Conservation (phyloP, 805 yeast genomes). For the Kuraishia piskuri region DNA sequence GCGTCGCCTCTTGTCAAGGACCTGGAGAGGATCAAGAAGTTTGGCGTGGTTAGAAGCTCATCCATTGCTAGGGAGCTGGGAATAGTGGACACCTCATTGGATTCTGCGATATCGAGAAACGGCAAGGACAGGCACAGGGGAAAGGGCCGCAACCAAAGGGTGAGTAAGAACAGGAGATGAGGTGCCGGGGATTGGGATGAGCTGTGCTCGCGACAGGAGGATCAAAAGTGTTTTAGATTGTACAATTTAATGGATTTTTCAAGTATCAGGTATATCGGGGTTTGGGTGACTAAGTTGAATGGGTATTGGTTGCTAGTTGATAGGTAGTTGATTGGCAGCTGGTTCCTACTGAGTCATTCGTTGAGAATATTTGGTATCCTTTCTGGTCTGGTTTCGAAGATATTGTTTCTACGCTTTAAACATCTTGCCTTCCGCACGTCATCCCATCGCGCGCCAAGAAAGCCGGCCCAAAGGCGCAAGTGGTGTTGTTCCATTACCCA, state of each 20-base stretch:
- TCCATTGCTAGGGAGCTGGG: conserved; percentile 65
- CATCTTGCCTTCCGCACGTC: no score
- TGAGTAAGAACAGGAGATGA: background rate
- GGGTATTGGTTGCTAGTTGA: no score
- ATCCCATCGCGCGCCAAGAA: no score
- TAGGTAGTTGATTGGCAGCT: no score
- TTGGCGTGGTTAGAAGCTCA: conserved; percentile 67
- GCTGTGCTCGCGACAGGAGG: background rate
- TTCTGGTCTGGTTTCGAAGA: no score
- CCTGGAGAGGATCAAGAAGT: conserved; percentile 68
- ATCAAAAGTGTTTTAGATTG: background rate
- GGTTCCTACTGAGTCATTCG: no score
- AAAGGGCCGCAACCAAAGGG: background rate
- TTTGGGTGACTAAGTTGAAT: no score
- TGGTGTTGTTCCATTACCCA: no score
- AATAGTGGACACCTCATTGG: conserved; percentile 10
- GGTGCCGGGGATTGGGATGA: background rate
- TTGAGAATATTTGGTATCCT: no score
- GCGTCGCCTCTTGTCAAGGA: conserved; percentile 49
- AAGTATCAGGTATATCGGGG: no score
- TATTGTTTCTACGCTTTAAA: no score
- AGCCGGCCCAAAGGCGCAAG: no score
- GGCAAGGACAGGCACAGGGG: background rate
- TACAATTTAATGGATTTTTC: background rate
- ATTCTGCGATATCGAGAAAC: background rate